Conservation (phyloP, 306 rosid species). For the Quercus parvula region DNA sequence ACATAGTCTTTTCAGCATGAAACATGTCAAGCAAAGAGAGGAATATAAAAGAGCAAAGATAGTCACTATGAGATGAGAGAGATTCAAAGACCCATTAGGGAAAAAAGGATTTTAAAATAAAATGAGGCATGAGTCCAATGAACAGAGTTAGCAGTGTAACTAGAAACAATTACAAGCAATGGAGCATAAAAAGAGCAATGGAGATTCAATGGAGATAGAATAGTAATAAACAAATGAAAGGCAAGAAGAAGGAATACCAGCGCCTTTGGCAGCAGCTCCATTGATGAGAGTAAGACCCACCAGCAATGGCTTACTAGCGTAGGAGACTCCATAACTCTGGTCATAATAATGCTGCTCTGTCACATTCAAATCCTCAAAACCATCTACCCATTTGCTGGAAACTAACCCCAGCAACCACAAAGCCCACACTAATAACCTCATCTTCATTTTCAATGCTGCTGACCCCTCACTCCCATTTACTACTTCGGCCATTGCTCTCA, state of each 20-base stretch:
- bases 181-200: not conserved
- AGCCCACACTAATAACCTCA: conserved; percentile 22
- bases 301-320: conserved; percentile 25
- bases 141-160: not conserved
- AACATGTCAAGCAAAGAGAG: too few relatives aligned
- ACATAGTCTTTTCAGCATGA: too few relatives aligned
- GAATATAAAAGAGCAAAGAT: too few relatives aligned
- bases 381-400: conserved; percentile 27
- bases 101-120: too few relatives aligned
- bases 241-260: conserved; percentile 32
- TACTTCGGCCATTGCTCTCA: too few relatives aligned
- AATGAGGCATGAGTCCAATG: too few relatives aligned
- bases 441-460: not conserved
- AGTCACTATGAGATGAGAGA: too few relatives aligned
- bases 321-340: conserved; percentile 19
- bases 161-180: not conserved
- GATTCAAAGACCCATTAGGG: too few relatives aligned
- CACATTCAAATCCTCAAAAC: conserved; percentile 31
- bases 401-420: conserved; percentile 31
- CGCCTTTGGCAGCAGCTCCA: conserved; percentile 60
- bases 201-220: too few relatives aligned
- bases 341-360: conserved; percentile 33
- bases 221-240: not conserved
- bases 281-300: conserved; percentile 44
- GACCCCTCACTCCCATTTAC: too few relatives aligned